Conservation (phyloP, 2,329 filamentous ascomycete species). For the Colletotrichum musicola region DNA sequence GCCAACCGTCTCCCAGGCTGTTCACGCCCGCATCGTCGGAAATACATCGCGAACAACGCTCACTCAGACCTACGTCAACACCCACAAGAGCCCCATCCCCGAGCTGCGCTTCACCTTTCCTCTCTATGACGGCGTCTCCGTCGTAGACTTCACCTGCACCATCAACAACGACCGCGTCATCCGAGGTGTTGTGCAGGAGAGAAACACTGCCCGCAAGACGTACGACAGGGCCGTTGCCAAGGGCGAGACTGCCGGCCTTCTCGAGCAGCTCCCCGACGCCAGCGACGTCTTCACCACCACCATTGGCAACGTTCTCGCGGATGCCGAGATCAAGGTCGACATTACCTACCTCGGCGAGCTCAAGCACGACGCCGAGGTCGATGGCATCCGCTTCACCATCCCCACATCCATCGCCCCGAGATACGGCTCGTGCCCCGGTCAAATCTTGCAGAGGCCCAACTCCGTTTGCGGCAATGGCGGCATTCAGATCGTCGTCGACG, state of each 20-base stretch:
- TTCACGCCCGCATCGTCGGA: constrained; percentile 71
- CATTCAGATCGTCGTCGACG: constrained; percentile 49
- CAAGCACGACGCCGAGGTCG: constrained; percentile 76
- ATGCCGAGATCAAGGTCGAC: constrained; percentile 68
- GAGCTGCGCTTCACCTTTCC: constrained; percentile 77
- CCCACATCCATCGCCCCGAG: constrained; percentile 76
- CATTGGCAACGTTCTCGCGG: constrained; percentile 75
- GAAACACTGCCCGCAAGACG: constrained; percentile 68
- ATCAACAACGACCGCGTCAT: constrained; percentile 69
- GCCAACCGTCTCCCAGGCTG: constrained; percentile 68
- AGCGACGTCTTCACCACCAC: constrained; percentile 77
- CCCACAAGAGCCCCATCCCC: constrained; percentile 45
- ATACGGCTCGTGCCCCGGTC: constrained; percentile 66
- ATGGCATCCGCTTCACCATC: constrained; percentile 77
- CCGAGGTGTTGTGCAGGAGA: constrained; percentile 75
- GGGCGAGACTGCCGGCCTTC: constrained; percentile 73
- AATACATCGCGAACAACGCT: constrained; percentile 62
- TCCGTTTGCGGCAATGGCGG: constrained; percentile 34
- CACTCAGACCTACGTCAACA: constrained; percentile 73
- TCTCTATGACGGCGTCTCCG: constrained; percentile 78
- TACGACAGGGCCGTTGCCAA: constrained; percentile 70
- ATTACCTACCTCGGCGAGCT: constrained; percentile 78
- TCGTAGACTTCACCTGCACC: constrained; percentile 75
- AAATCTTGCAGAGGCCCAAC: constrained; percentile 42
- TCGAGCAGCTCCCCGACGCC: constrained; percentile 71